Conservation (phyloP, 805 yeast genomes). For the Candida qinlingensis region DNA sequence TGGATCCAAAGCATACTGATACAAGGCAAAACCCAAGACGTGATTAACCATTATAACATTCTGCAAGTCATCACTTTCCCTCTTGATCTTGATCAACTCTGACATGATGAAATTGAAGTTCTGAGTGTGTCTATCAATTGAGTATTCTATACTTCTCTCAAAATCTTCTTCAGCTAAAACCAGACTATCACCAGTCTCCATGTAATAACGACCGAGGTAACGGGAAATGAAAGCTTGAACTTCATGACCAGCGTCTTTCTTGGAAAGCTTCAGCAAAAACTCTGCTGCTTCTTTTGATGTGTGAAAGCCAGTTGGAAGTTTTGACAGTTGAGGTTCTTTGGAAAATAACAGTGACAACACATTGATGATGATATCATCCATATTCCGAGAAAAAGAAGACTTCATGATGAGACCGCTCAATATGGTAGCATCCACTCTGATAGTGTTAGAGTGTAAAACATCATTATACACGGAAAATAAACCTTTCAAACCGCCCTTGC, state of each 20-base stretch:
- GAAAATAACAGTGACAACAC: constrained; percentile 13
- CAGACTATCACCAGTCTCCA: constrained; percentile 17
- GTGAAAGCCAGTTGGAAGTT: constrained; percentile 6
- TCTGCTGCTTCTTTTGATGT: constrained; percentile 12
- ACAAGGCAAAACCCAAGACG: constrained; percentile 35
- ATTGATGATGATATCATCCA: constrained; percentile 5
- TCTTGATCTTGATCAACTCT: constrained; percentile 20
- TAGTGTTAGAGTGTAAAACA: constrained; percentile 1
- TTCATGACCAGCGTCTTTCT: neutral
- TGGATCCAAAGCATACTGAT: constrained; percentile 21
- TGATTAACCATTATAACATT: constrained; percentile 31
- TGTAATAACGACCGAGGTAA: constrained; percentile 19
- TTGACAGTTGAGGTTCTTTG: constrained; percentile 3
- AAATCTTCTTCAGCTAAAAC: constrained; percentile 4
- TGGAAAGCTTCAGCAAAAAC: constrained; percentile 6
- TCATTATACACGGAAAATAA: constrained; percentile 11
- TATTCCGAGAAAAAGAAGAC: neutral
- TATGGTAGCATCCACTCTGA: constrained; percentile 2
- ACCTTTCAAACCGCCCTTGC: constrained; percentile 10
- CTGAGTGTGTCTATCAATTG: constrained; percentile 18
- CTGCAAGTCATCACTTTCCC: constrained; percentile 12
- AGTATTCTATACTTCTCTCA: constrained; percentile 5
- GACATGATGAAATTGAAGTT: constrained; percentile 27
- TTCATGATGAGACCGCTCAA: constrained; percentile 5
- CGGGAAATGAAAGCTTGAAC: constrained; percentile 14